Evolutionary conservation across 345 rosid species (phyloP), one percentile per base, ranked within the genome.

Genomic region (Salix caprea): DNA sequence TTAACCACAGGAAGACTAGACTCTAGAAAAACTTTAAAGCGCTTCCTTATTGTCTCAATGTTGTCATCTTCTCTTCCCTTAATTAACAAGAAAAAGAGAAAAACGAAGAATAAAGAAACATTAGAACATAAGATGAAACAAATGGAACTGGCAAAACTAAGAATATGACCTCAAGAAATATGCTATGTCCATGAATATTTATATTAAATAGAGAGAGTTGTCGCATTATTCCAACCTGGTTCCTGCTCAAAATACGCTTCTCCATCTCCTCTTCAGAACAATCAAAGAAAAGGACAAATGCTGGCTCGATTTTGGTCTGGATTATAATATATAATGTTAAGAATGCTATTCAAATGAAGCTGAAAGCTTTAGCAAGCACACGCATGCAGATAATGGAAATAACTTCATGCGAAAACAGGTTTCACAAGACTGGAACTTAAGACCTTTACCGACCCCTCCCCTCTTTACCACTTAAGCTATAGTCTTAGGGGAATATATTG

Each of bases 231-330:
- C 69, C 30, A 69, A 77, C 79, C 79, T 77, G 74, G 34, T 77
- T 77, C 79, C 79, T 61, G 65, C 23, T 70, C 70, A 77, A 69
- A 62, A 77, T 74, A 42, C 79, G 79, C 34, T 74, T 61, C 74
- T 70, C 79, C 79, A 77, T 77, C 58, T 86, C 89, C 84, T 86
- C 84, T 70, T 86, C 86, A 64, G 88, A 80, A 75, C 90, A 87
- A 62, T 87, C 80, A 54, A 87, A 87, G 80, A 87, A 87, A 71
- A 87, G 80, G 79, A 87, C 86, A 78, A 83, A 82, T 81, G 78
- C 79, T 0, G 90, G 88, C 76, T 77, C 88, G 69, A 87, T 87
- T 74, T 72, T 73, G 77, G 90, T 85, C 90, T 87, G 81, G 76
- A 80, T 16, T 80, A 42, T 23, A 65, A 52, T 19, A 6, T 36